Conservation (phyloP, 495 filamentous ascomycete species). For the Aspergillus homomorphus region DNA sequence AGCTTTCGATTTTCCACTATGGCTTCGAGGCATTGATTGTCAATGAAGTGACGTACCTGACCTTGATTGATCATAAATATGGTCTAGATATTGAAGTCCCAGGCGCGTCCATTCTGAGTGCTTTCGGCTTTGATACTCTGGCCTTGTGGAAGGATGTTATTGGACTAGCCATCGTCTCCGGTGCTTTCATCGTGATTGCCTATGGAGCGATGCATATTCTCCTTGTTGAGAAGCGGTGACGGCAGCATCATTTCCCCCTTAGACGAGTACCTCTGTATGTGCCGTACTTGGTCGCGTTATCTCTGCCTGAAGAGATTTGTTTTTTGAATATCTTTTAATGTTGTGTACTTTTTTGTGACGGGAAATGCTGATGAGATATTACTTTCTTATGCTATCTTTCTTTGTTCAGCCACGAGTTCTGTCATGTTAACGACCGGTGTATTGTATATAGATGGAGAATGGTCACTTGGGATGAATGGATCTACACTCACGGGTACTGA, state of each 20-base stretch:
- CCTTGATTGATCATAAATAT: conserved; percentile 87
- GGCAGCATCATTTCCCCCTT: neutral
- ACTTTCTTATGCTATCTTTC: neutral
- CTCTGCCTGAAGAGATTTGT: neutral
- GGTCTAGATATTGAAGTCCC: conserved; percentile 95
- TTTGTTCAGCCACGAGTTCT: neutral
- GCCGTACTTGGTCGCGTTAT: conserved; percentile 6
- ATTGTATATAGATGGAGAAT: conserved; percentile 11
- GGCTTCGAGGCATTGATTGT: conserved; percentile 95
- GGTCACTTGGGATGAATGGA: neutral
- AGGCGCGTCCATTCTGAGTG: conserved; percentile 87
- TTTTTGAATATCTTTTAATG: neutral
- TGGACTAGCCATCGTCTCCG: conserved; percentile 78
- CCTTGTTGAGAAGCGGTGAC: conserved; percentile 83
- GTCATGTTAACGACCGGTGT: neutral
- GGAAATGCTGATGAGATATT: conserved; percentile 2
- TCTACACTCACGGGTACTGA: neutral
- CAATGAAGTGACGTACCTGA: conserved; percentile 92
- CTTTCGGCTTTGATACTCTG: conserved; percentile 83
- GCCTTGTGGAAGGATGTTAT: conserved; percentile 84
- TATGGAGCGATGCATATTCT: conserved; percentile 92
- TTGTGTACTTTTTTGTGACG: neutral
- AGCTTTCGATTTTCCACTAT: conserved; percentile 99
- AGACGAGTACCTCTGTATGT: neutral
- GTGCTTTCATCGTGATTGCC: conserved; percentile 79